Percentiles rank a stretch among this genome's conserved stretches.
These are phyloP conservation scores for Malus hybrid DNA, from an alignment of 331 rosid species.

Conservation along the genomic window DNA sequence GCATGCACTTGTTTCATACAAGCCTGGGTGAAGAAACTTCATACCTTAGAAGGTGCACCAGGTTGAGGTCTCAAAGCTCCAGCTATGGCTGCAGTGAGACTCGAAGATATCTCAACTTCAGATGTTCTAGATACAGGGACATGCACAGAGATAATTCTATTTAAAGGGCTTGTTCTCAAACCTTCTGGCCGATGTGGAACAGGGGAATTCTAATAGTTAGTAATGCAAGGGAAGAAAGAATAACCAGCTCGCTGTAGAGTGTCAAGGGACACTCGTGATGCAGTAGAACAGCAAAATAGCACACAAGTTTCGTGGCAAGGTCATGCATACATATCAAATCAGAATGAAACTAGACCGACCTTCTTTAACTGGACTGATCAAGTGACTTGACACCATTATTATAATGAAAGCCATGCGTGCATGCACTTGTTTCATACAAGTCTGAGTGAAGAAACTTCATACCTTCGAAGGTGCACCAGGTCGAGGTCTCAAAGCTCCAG, in stretches of 20 bases:
- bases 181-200: too few relatives aligned
- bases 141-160: conserved; percentile 13
- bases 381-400: not conserved
- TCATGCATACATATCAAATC: not conserved
- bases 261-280: not conserved
- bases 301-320: not conserved
- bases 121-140: conserved; percentile 30
- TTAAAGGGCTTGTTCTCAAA: too few relatives aligned
- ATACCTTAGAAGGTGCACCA: conserved; percentile 53
- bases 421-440: not conserved
- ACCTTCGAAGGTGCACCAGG: conserved; percentile 54
- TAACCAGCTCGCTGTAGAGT: too few relatives aligned
- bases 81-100: conserved; percentile 56
- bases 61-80: conserved; percentile 22
- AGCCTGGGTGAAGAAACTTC: not conserved
- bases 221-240: too few relatives aligned
- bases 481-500: conserved; percentile 22
- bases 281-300: not conserved
- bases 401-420: not conserved
- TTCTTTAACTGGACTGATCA: too few relatives aligned
- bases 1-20: not conserved
- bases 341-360: not conserved
- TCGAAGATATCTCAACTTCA: conserved; percentile 54
- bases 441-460: not conserved
- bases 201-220: too few relatives aligned